Evolutionary conservation across 257 asterid species (phyloP).

Genomic region (Solanum appendiculatum): DNA sequence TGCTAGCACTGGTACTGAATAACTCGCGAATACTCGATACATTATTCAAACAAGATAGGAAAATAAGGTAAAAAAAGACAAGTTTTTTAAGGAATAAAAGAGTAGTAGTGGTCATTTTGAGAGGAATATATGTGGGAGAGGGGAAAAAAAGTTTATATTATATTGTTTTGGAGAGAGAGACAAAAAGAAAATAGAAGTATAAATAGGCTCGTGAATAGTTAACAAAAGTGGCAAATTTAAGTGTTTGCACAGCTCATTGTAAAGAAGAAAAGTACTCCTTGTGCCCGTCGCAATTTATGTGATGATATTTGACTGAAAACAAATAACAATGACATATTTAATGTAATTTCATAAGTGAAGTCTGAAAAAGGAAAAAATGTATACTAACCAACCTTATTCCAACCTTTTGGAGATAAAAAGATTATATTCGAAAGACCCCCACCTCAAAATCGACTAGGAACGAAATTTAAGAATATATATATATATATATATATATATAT

Average conservation of each 20-base stretch:
- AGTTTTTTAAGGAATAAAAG: conserved; percentile 3
- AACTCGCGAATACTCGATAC: conserved; percentile 13
- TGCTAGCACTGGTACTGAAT: background rate
- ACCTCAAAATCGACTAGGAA: background rate
- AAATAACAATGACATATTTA: background rate
- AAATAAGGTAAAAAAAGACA: conserved; percentile 15
- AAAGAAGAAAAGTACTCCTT: background rate
- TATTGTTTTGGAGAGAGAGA: background rate
- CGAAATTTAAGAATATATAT: too few relatives aligned
- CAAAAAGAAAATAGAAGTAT: conserved; percentile 13
- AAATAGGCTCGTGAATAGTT: conserved; percentile 39
- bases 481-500: too few relatives aligned
- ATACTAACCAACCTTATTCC: background rate
- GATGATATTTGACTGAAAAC: background rate
- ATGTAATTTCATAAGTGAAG: fast-evolving
- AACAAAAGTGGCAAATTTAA: conserved; percentile 3
- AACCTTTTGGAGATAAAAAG: background rate
- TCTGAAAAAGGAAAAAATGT: fast-evolving
- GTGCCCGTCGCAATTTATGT: background rate
- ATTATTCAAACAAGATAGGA: conserved; percentile 14
- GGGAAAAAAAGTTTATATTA: background rate
- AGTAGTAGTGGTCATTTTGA: conserved; percentile 4
- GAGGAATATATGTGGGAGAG: background rate
- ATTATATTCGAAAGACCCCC: background rate
- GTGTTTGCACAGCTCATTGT: conserved; percentile 16